A percentile compares a stretch with the other conserved stretches of the same genome.
Evolutionary conservation across 2,329 filamentous ascomycete species (phyloP).

Genomic region (Tothia fuscella): DNA sequence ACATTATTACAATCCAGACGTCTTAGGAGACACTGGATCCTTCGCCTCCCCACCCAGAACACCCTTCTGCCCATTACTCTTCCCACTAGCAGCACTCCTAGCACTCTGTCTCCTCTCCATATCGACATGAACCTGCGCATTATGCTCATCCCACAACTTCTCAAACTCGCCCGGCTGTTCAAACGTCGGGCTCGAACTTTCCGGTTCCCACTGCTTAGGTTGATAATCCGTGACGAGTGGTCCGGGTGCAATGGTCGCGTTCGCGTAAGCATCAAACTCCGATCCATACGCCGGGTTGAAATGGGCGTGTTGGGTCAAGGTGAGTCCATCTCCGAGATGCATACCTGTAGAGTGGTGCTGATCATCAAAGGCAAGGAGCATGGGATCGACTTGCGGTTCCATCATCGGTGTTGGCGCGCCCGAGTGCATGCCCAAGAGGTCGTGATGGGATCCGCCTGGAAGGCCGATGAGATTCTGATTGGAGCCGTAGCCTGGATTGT

Average conservation of each 20-base stretch:
- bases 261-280: not conserved
- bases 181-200: slow-evolving; percentile 4
- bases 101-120: not conserved
- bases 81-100: not conserved
- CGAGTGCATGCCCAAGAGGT: not conserved
- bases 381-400: slow-evolving; percentile 7
- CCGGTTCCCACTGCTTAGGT: not conserved
- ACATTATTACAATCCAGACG: too few species aligned
- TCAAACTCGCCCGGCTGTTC: slow-evolving; percentile 6
- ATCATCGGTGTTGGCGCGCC: not conserved
- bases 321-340: not conserved
- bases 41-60: not conserved
- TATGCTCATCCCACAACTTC: slow-evolving; percentile 8
- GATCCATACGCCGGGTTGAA: not conserved
- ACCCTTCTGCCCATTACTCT: not conserved
- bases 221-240: not conserved
- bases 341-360: not conserved
- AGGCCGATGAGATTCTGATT: slow-evolving; percentile 8
- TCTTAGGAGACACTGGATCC: not conserved
- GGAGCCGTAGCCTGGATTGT: not conserved
- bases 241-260: not conserved
- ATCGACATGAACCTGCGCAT: too few species aligned
- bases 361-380: slow-evolving; percentile 7
- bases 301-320: not conserved
- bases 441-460: not conserved